Evolutionary conservation across 495 filamentous ascomycete genomes (phyloP).

Genomic region (Talaromyces stipitatus): DNA sequence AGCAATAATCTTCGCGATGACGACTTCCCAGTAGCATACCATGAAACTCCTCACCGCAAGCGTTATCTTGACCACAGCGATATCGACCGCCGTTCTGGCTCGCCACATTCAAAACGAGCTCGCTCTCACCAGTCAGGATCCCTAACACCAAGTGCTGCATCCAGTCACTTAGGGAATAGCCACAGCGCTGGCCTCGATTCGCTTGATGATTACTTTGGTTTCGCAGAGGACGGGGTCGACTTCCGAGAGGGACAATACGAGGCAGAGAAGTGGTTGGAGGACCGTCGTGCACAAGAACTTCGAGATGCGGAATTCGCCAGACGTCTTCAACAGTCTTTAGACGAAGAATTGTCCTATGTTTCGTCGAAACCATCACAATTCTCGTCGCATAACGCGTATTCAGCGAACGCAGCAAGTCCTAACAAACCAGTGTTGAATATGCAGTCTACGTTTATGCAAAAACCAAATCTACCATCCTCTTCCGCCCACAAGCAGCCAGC

Average conservation of each 20-base stretch:
- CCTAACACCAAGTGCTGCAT: background rate
- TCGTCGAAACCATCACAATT: conserved; percentile 6
- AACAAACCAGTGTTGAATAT: background rate
- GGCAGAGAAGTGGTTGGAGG: conserved; percentile 26
- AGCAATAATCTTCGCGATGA: background rate
- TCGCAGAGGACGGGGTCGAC: background rate
- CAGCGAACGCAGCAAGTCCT: background rate
- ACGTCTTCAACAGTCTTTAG: conserved; percentile 21
- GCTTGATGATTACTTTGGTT: background rate
- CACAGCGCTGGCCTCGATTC: background rate
- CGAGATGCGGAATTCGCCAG: conserved; percentile 44
- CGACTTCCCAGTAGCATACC: background rate
- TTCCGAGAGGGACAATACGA: conserved; percentile 6
- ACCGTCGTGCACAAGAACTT: conserved; percentile 28
- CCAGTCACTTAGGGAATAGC: no score
- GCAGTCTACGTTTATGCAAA: background rate
- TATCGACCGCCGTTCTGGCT: background rate
- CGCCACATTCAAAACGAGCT: background rate
- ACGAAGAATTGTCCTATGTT: conserved; percentile 7
- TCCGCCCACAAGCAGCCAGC: background rate
- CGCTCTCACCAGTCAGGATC: background rate
- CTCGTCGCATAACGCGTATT: conserved; percentile 1
- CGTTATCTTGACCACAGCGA: background rate
- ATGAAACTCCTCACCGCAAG: background rate
- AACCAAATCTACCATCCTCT: background rate